Conservation (phyloP, 345 rosid genomes). For the Turnera subulata region DNA sequence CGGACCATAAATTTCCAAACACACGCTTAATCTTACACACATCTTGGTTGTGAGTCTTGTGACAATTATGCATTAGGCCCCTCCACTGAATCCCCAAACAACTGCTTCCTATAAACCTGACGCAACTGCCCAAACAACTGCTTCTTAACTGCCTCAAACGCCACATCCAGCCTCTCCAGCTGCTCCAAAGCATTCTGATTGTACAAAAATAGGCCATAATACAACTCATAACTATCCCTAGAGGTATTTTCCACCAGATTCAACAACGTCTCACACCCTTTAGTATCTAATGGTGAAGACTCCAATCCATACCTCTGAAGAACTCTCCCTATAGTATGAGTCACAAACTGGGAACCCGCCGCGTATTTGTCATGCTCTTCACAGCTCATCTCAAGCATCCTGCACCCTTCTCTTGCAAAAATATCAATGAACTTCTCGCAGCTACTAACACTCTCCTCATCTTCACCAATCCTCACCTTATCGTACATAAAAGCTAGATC, state of each 20-base stretch:
- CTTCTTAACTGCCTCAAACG: slow-evolving; percentile 61
- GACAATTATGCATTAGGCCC: too few species aligned
- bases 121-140: slow-evolving; percentile 45
- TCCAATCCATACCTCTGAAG: slow-evolving; percentile 53
- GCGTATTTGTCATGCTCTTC: slow-evolving; percentile 63
- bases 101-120: slow-evolving; percentile 40
- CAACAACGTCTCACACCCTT: slow-evolving; percentile 80
- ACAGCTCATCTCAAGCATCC: slow-evolving; percentile 82
- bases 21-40: too few species aligned
- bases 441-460: slow-evolving; percentile 31
- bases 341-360: slow-evolving; percentile 76
- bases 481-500: slow-evolving; percentile 54
- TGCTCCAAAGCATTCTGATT: slow-evolving; percentile 70
- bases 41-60: too few species aligned
- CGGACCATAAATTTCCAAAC: too few species aligned
- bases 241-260: slow-evolving; percentile 68
- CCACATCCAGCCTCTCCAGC: slow-evolving; percentile 67
- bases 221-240: slow-evolving; percentile 77
- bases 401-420: slow-evolving; percentile 55
- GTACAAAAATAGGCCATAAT: slow-evolving; percentile 69
- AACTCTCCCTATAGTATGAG: slow-evolving; percentile 74
- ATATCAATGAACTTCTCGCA: slow-evolving; percentile 38
- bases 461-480: slow-evolving; percentile 46
- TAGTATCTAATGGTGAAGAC: slow-evolving; percentile 72
- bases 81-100: slow-evolving; percentile 32